Evolutionary conservation across 768 basidiomycete genomes (phyloP).

Genomic region (Boletus subparvulus): DNA sequence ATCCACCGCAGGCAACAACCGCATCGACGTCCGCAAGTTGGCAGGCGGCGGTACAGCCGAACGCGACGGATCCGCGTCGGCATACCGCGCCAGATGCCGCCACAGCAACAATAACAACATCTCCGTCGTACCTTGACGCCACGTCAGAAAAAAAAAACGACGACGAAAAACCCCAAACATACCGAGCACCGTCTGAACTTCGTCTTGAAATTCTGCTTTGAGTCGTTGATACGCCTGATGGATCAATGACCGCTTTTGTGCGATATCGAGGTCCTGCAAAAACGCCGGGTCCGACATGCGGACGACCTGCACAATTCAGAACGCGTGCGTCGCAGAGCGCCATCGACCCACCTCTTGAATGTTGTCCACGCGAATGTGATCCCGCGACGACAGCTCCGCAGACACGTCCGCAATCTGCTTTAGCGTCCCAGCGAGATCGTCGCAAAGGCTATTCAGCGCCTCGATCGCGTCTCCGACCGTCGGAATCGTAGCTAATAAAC

Average conservation of each 20-base stretch:
- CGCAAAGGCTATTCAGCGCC: conserved; percentile 59
- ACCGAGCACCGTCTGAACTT: conserved; percentile 60
- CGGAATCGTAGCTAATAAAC: conserved; percentile 62
- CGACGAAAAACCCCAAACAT: not conserved
- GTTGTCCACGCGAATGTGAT: conserved; percentile 69
- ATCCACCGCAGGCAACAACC: conserved; percentile 56
- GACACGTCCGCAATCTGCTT: conserved; percentile 67
- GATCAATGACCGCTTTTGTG: conserved; percentile 68
- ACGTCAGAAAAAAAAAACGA: not conserved
- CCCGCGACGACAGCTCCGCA: conserved; percentile 68
- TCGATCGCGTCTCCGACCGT: conserved; percentile 74
- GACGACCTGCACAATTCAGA: conserved; percentile 42
- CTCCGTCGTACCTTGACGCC: conserved; percentile 59
- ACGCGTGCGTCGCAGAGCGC: not conserved
- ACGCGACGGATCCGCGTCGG: conserved; percentile 31
- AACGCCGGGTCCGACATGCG: conserved; percentile 50
- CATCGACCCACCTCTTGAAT: conserved; percentile 59
- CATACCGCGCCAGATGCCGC: conserved; percentile 75
- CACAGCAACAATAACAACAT: conserved; percentile 78
- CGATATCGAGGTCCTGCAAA: conserved; percentile 65
- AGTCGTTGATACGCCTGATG: conserved; percentile 57
- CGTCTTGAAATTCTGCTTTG: conserved; percentile 37
- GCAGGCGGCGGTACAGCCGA: conserved; percentile 6
- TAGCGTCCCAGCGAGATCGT: conserved; percentile 58
- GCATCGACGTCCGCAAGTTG: conserved; percentile 49